These are phyloP conservation scores for Fusarium transvaalense DNA, from an alignment of 2,329 filamentous ascomycete species.

Conservation along the genomic window DNA sequence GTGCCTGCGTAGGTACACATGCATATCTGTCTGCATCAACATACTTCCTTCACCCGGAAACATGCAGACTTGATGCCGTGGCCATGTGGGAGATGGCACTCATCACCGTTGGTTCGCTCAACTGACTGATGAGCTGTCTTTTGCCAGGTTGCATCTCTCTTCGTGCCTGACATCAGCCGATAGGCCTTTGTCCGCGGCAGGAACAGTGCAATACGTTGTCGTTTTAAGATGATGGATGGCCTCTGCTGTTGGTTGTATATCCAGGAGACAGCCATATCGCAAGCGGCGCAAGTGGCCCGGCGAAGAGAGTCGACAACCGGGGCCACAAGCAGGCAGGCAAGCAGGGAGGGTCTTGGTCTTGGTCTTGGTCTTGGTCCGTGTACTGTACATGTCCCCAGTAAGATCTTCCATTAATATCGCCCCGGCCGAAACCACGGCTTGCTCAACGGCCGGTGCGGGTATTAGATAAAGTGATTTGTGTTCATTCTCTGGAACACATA, in stretches of 20 bases:
- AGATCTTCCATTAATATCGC: conserved; percentile 33
- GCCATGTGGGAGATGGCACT: conserved; percentile 17
- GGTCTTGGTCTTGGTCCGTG: conserved; percentile 13
- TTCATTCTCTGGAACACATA: conserved; percentile 21
- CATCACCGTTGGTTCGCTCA: conserved; percentile 17
- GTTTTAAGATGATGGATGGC: conserved; percentile 16
- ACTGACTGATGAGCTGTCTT: conserved; percentile 37
- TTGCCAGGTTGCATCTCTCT: conserved; percentile 6
- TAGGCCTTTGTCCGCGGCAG: background rate
- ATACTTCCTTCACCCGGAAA: conserved; percentile 26
- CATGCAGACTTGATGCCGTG: conserved; percentile 25
- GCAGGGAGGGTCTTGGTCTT: background rate
- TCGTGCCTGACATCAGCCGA: conserved; percentile 25
- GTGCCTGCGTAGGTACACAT: conserved; percentile 23
- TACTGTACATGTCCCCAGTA: conserved; percentile 8
- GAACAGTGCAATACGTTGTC: conserved; percentile 28
- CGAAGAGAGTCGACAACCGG: conserved; percentile 22
- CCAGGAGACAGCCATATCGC: background rate
- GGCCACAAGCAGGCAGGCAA: conserved; percentile 8
- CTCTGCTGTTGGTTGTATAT: conserved; percentile 11
- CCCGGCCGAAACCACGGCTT: conserved; percentile 24
- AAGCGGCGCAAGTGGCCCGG: conserved; percentile 7
- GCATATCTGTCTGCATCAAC: conserved; percentile 22
- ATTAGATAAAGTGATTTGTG: conserved; percentile 32
- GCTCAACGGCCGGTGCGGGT: conserved; percentile 28